Base-by-base conservation (phyloP, 805 yeast species). In the Lipomyces japonicus region DNA sequence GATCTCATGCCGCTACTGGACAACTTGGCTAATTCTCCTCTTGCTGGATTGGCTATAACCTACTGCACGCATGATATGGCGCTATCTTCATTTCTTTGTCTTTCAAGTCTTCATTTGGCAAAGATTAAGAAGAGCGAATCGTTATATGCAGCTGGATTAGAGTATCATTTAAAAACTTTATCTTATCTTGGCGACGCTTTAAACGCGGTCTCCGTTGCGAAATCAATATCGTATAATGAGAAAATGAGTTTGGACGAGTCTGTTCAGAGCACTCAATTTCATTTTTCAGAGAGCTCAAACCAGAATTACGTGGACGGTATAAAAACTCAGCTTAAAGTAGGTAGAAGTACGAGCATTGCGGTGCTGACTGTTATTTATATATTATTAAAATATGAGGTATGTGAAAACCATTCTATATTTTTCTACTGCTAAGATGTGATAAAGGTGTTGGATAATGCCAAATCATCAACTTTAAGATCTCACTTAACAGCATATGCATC, bases 1-100 rank as follows among this genome's bases (percentile, higher is more conserved):
- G 58, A 54, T 23, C 48, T 50, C 28, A 43, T 57, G 19, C 58
- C 56, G 4, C 36, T 54, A 4, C 56, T 54, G 4, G 58, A 54
- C 32, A 50, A 50, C 24, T 51, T 42, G 14, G 46, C 28, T 22
- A 53, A 50, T 22, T 49, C 55, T 25, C 54, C 51, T 4, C 43
- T 50, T 6, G 55, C 55, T 25, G 55, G 55, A 21, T 45, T 53
- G 25, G 58, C 55, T 2, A 46, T 50, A 46, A 50, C 58, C 4
- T 50, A 45, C 45, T 53, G 57, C 44, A 47, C 54, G 9, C 55
- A 45, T 36, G 57, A 53, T 7, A 48, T 53, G 16, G 53, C 52
- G 14, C 48, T 53, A 21, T 53, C 57, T 9, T 49, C 55, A 19
- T 53, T 53, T 14, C 41, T 46, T 7, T 53, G 57, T 36, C 24